These are phyloP conservation scores for Salvia hispanica DNA, from an alignment of 257 asterid species.

Conservation along the genomic window DNA sequence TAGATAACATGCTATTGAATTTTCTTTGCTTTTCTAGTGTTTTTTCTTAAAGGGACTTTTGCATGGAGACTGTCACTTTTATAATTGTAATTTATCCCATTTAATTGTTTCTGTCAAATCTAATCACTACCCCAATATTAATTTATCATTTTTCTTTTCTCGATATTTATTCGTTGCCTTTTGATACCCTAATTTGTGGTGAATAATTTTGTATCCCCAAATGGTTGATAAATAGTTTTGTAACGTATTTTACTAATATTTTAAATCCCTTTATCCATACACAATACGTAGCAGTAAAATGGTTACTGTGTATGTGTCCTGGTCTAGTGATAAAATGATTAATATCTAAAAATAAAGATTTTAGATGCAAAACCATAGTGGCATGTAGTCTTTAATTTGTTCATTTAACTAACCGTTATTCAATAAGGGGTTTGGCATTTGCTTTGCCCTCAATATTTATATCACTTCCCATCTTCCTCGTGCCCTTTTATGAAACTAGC, in stretches of 20 bases:
- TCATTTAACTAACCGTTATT: too few relatives aligned
- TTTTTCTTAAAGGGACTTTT: constrained; percentile 68
- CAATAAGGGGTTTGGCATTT: not conserved
- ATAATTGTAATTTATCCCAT: constrained; percentile 37
- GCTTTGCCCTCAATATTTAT: constrained; percentile 27
- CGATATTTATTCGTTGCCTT: constrained; percentile 27
- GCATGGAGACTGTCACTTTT: constrained; percentile 59
- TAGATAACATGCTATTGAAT: constrained; percentile 3
- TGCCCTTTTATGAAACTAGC: constrained; percentile 23
- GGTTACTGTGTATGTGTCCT: too few relatives aligned
- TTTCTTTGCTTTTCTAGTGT: constrained; percentile 38
- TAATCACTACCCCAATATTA: constrained; percentile 28
- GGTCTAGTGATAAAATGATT: too few relatives aligned
- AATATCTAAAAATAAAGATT: too few relatives aligned
- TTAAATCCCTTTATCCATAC: too few relatives aligned
- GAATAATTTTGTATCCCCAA: constrained; percentile 33
- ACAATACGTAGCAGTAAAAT: too few relatives aligned
- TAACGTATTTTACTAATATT: not conserved
- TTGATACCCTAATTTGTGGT: constrained; percentile 27
- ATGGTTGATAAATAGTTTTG: constrained; percentile 31
- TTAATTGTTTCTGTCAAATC: constrained; percentile 42
- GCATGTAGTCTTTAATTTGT: too few relatives aligned
- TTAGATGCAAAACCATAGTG: too few relatives aligned
- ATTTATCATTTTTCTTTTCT: not conserved
- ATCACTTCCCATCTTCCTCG: constrained; percentile 34